Evolutionary conservation across 306 rosid species (phyloP).

Genomic region (Vachellia pachyceras): DNA sequence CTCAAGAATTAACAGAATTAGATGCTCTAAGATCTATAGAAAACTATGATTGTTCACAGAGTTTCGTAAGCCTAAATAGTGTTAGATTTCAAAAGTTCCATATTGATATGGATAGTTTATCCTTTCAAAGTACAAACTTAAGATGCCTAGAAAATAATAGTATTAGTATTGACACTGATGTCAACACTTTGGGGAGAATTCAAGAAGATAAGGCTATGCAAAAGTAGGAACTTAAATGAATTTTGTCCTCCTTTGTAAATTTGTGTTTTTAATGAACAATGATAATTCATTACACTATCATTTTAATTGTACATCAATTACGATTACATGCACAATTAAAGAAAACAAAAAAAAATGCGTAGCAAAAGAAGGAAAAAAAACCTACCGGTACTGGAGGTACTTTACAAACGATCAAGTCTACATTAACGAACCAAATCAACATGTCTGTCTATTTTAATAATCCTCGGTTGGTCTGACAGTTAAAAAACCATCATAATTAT

Average conservation of each 20-base stretch:
- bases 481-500: neutral
- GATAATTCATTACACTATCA: neutral
- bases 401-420: neutral
- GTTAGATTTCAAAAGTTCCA: constrained; percentile 67
- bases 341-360: neutral
- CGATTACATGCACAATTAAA: neutral
- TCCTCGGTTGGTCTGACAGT: neutral
- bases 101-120: constrained; percentile 65
- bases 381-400: neutral
- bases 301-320: neutral
- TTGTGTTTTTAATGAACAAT: neutral
- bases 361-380: neutral
- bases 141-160: constrained; percentile 69
- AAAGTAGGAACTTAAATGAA: neutral
- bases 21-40: constrained; percentile 30
- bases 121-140: constrained; percentile 61
- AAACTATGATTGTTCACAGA: constrained; percentile 54
- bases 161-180: constrained; percentile 52
- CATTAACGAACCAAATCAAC: neutral
- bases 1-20: constrained; percentile 31
- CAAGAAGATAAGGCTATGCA: constrained; percentile 33
- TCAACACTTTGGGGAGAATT: constrained; percentile 35
- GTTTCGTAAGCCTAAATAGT: constrained; percentile 69
- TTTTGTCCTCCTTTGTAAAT: neutral
- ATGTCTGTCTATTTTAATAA: neutral